A percentile compares a stretch with the other conserved stretches of the same genome.
Evolutionary conservation across 345 rosid genomes (phyloP).

Genomic region (Noccaea bulbosa): DNA sequence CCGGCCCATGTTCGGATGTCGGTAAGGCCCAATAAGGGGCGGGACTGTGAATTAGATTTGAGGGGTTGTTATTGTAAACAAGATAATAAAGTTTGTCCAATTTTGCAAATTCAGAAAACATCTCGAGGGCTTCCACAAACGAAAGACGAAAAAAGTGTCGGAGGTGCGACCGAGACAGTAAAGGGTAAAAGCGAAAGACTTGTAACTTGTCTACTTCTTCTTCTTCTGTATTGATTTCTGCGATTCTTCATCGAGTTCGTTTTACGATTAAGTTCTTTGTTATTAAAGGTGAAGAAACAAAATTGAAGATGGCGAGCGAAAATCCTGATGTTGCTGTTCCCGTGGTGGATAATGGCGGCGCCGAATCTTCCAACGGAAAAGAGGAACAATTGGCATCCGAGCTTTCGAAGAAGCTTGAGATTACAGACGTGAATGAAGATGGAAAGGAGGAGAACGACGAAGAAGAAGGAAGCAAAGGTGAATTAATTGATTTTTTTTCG

Average conservation of each 20-base stretch:
- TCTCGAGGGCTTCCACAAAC: conserved; percentile 23
- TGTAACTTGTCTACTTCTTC: conserved; percentile 11
- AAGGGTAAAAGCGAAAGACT: conserved; percentile 19
- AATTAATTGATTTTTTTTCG: background rate
- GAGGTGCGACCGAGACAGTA: conserved; percentile 6
- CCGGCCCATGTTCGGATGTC: background rate
- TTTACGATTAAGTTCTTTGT: background rate
- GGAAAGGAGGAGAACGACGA: conserved; percentile 54
- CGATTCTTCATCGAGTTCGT: conserved; percentile 14
- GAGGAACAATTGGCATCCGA: conserved; percentile 36
- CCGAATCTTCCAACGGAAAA: conserved; percentile 39
- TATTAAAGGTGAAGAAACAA: conserved; percentile 23
- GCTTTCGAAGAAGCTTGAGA: conserved; percentile 43
- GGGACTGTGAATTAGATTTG: background rate
- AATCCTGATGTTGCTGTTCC: conserved; percentile 43
- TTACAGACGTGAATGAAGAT: conserved; percentile 36
- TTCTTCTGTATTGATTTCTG: conserved; percentile 1
- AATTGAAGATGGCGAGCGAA: conserved; percentile 52
- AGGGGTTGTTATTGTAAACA: conserved; percentile 4
- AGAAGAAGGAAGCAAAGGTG: conserved; percentile 64
- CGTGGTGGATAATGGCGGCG: conserved; percentile 43
- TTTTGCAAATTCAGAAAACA: conserved; percentile 10
- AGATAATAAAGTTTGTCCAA: background rate
- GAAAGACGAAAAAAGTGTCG: conserved; percentile 5
- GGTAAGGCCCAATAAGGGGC: conserved; percentile 15